Evolutionary conservation across 2,329 filamentous ascomycete genomes (phyloP).

Genomic region (Phymatotrichopsis omnivora): DNA sequence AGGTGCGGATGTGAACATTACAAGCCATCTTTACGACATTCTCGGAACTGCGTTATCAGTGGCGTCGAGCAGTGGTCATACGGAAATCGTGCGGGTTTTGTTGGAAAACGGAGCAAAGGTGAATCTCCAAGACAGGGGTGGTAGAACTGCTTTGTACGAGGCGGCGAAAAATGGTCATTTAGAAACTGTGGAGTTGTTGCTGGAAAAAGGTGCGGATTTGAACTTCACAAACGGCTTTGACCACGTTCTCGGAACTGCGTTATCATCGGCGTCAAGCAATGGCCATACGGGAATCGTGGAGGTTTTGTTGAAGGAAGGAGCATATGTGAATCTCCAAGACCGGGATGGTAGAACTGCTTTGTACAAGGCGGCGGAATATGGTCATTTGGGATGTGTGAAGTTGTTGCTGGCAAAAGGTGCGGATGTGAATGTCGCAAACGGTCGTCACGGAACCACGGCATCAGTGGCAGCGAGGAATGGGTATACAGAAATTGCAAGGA

Average conservation of each 20-base stretch:
- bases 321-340: background rate
- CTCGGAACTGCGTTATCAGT: constrained; percentile 18
- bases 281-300: constrained; percentile 1
- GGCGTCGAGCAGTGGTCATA: constrained; percentile 10
- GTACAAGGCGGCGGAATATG: constrained; percentile 7
- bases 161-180: constrained; percentile 9
- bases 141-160: constrained; percentile 15
- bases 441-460: constrained; percentile 8
- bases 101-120: constrained; percentile 14
- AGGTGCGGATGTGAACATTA: constrained; percentile 12
- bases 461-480: constrained; percentile 16
- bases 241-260: no score
- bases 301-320: constrained; percentile 1
- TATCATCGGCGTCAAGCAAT: no score
- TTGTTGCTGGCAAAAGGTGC: constrained; percentile 16
- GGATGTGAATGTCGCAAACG: constrained; percentile 6
- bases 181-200: constrained; percentile 8
- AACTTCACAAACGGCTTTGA: no score
- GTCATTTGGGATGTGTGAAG: constrained; percentile 8
- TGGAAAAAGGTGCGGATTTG: no score
- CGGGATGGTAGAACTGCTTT: constrained; percentile 11
- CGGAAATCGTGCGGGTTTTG: constrained; percentile 16
- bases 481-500: constrained; percentile 12
- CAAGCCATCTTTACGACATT: no score
- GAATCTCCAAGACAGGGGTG: constrained; percentile 12